phyloP scores from a whole-genome alignment of 257 asterid genomes.

The Marsdenia floribunda region DNA sequence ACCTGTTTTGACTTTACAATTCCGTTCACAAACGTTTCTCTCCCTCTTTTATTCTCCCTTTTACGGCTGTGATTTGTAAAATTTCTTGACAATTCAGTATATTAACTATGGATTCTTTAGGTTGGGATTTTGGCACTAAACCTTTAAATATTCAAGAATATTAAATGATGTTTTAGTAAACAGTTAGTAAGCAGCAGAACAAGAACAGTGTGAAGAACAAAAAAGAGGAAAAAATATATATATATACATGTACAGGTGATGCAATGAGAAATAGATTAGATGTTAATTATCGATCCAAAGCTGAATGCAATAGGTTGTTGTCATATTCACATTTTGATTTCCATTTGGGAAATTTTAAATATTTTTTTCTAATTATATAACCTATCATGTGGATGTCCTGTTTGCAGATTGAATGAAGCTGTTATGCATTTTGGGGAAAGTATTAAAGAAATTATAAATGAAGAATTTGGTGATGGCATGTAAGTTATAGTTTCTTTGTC shows the following conservation, averaged over 20 bases:
- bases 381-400: conserved; percentile 7
- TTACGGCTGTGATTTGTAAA: neutral
- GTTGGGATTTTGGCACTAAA: neutral
- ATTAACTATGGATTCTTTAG: neutral
- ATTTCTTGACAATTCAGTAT: neutral
- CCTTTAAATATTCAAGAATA: neutral
- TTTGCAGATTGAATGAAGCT: conserved; percentile 75
- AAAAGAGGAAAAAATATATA: neutral
- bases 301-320: neutral
- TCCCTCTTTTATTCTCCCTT: no score
- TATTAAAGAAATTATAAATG: conserved; percentile 88
- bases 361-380: neutral
- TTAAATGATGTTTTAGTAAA: neutral
- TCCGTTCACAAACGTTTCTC: no score
- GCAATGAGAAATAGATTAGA: neutral
- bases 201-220: neutral
- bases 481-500: conserved; percentile 29
- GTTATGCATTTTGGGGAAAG: conserved; percentile 97
- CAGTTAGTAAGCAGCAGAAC: neutral
- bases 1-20: no score
- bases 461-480: conserved; percentile 99
- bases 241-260: no score
- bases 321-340: neutral
- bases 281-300: neutral
- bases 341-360: neutral